Evolutionary conservation across 2,329 filamentous ascomycete species (phyloP).

Genomic region (Beauveria sp.): DNA sequence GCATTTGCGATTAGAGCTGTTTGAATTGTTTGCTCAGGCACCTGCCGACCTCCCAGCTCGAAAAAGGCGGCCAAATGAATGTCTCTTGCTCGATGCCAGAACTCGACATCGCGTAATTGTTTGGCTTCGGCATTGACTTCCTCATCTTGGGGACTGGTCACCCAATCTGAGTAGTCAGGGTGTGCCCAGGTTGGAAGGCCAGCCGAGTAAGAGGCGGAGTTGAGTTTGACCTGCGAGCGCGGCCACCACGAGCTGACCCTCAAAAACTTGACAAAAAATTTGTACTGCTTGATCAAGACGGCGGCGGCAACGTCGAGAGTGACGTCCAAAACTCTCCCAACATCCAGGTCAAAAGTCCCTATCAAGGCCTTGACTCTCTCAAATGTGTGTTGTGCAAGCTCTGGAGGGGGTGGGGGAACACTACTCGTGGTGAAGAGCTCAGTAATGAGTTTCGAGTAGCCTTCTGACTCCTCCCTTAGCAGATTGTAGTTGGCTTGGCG

Average conservation of each 20-base stretch:
- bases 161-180: slow-evolving; percentile 59
- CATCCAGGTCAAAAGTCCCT: slow-evolving; percentile 93
- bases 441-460: slow-evolving; percentile 91
- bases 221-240: slow-evolving; percentile 43
- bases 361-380: slow-evolving; percentile 91
- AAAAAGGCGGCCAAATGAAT: slow-evolving; percentile 80
- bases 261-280: slow-evolving; percentile 91
- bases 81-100: slow-evolving; percentile 75
- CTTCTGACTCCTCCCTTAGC: slow-evolving; percentile 89
- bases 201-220: slow-evolving; percentile 40
- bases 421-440: slow-evolving; percentile 88
- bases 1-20: slow-evolving; percentile 31
- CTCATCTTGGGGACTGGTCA: slow-evolving; percentile 61
- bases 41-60: slow-evolving; percentile 68
- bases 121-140: slow-evolving; percentile 47
- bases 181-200: slow-evolving; percentile 82
- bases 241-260: slow-evolving; percentile 97
- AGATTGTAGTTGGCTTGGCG: slow-evolving; percentile 96
- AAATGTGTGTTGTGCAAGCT: slow-evolving; percentile 77
- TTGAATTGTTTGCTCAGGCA: slow-evolving; percentile 51
- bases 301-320: slow-evolving; percentile 93
- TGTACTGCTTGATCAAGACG: slow-evolving; percentile 83
- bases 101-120: slow-evolving; percentile 59
- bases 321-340: slow-evolving; percentile 88
- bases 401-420: slow-evolving; percentile 62